A percentile compares a stretch with the other conserved stretches of the same genome.
Conservation (phyloP, 257 asterid species). For the Leptodermis oblonga region DNA sequence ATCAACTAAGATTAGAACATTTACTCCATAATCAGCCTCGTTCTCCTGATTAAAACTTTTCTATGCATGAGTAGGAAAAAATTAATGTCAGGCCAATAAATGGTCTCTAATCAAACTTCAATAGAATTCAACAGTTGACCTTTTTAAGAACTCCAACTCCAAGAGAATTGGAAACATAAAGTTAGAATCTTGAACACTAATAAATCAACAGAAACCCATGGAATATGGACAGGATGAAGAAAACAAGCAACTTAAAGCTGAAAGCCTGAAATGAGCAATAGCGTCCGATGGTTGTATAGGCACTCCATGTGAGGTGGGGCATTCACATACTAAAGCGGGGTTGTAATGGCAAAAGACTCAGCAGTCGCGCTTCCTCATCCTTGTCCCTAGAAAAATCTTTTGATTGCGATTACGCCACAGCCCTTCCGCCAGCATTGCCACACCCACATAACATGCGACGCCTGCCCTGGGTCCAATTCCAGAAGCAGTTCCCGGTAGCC, state of each 20-base stretch:
- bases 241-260: background rate
- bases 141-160: background rate
- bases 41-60: no score
- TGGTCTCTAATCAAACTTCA: no score
- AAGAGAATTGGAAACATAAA: background rate
- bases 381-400: no score
- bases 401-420: no score
- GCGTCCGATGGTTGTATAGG: slow-evolving; percentile 94
- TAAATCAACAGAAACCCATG: background rate
- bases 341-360: slow-evolving; percentile 69
- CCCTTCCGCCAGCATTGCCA: no score
- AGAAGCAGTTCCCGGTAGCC: no score
- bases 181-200: no score
- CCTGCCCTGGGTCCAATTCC: no score
- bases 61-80: no score
- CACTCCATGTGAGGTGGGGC: slow-evolving; percentile 99
- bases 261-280: slow-evolving; percentile 87
- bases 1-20: slow-evolving; percentile 11
- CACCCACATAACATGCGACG: no score
- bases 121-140: background rate
- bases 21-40: background rate
- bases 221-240: background rate
- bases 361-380: no score
- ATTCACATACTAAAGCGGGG: slow-evolving; percentile 95
- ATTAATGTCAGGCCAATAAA: no score